Evolutionary conservation across 495 filamentous ascomycete species (phyloP).

Genomic region (Aspergillus haitiensis): DNA sequence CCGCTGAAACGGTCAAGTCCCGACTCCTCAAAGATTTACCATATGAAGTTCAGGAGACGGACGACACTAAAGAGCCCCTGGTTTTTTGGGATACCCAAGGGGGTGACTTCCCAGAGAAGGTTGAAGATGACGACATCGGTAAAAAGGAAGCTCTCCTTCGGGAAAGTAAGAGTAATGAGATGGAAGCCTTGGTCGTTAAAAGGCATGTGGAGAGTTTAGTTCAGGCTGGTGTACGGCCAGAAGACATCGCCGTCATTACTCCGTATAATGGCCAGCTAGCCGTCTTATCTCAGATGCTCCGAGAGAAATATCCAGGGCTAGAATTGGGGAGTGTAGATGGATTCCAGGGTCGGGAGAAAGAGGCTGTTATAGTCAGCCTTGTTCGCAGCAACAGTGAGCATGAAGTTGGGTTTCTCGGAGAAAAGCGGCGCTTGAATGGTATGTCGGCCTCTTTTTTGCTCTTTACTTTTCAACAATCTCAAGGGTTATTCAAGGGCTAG

Average conservation of each 20-base stretch:
- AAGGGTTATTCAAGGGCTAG: not conserved
- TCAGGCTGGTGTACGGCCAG: slow-evolving; percentile 71
- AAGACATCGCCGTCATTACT: slow-evolving; percentile 90
- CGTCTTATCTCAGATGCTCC: slow-evolving; percentile 69
- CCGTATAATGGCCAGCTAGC: slow-evolving; percentile 95
- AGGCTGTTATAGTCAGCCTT: slow-evolving; percentile 86
- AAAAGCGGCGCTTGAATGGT: slow-evolving; percentile 92
- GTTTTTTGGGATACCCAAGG: slow-evolving; percentile 97
- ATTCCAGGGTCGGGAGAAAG: slow-evolving; percentile 97
- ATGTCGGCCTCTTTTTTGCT: slow-evolving; percentile 17
- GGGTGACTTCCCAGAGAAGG: slow-evolving; percentile 75
- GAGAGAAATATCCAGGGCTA: slow-evolving; percentile 76
- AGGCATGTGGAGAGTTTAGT: slow-evolving; percentile 73
- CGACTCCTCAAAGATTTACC: slow-evolving; percentile 76
- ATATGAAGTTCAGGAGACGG: slow-evolving; percentile 75
- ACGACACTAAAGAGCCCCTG: slow-evolving; percentile 84
- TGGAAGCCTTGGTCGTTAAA: slow-evolving; percentile 80
- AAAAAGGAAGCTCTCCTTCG: slow-evolving; percentile 60
- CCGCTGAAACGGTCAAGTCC: slow-evolving; percentile 71
- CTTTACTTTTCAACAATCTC: not conserved
- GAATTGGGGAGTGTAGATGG: slow-evolving; percentile 95
- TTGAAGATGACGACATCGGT: slow-evolving; percentile 50
- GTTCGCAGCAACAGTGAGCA: slow-evolving; percentile 84
- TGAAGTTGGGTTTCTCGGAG: slow-evolving; percentile 92
- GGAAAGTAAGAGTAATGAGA: slow-evolving; percentile 92